Conservation (phyloP, 768 basidiomycete genomes). For the Leccinum ochraceum region DNA sequence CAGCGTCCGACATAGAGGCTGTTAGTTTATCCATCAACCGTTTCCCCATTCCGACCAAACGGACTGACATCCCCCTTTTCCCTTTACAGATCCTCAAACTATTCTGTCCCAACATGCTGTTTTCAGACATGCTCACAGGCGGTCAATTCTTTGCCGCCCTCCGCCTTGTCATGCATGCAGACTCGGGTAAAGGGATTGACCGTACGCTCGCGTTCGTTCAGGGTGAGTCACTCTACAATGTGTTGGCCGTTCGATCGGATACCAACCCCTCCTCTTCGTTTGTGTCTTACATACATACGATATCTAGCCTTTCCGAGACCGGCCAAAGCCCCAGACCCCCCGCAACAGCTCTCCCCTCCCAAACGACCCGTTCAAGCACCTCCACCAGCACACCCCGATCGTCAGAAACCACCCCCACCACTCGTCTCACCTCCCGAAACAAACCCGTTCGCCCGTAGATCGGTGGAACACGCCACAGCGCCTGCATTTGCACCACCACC, state of each 20-base stretch:
- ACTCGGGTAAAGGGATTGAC: constrained; percentile 63
- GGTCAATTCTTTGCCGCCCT: constrained; percentile 79
- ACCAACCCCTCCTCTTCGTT: not conserved
- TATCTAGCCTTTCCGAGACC: constrained; percentile 21
- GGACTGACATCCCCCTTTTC: not conserved
- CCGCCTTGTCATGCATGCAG: constrained; percentile 63
- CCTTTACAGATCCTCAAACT: constrained; percentile 58
- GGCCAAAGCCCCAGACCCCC: constrained; percentile 7
- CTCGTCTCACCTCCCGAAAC: constrained; percentile 27
- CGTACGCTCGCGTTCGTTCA: constrained; percentile 72
- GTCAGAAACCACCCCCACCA: constrained; percentile 24
- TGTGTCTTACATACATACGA: not conserved
- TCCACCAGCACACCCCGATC: constrained; percentile 29
- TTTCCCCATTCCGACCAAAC: not conserved
- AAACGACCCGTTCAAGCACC: constrained; percentile 27
- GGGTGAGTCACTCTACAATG: constrained; percentile 46
- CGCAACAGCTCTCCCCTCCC: constrained; percentile 21
- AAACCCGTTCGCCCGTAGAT: constrained; percentile 31
- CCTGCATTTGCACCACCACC: not conserved
- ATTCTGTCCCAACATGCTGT: constrained; percentile 57
- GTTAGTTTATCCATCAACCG: constrained; percentile 40
- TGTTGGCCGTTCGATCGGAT: not conserved
- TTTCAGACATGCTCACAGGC: constrained; percentile 55
- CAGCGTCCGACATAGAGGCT: constrained; percentile 54
- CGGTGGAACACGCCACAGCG: constrained; percentile 15